Base-by-base conservation (phyloP, 1,284 basidiomycete genomes). In the Marasmius oreades region DNA sequence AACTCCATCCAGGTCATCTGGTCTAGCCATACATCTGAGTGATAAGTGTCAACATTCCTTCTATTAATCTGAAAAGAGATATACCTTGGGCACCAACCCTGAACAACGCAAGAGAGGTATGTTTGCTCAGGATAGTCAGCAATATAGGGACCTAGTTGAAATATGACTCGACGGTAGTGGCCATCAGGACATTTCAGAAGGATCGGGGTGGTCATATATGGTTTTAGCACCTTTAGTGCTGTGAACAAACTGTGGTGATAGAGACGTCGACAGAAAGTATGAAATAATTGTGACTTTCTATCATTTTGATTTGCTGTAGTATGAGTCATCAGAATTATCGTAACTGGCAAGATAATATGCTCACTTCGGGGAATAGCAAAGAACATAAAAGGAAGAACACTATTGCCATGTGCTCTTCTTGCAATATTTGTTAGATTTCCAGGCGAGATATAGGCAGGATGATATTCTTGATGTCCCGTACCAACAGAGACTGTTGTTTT, bases 401-500 rank as follows among this genome's bases (percentile, higher is more conserved):
- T 66, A 56, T 62, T 48, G 0, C 57, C 28, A 55, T 69, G 69
- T 18, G 61, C 58, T 18, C 51, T 56, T 1, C 63, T 24, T 6
- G 58, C 55, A 36, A 52, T 60, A 46, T 69, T 69, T 23, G 28
- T 26, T 2, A 71, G 16, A 43, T 67, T n/a, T n/a, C n/a, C n/a
- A n/a, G n/a, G n/a, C n/a, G n/a, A n/a, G n/a, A n/a, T n/a, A n/a
- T n/a, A n/a, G n/a, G n/a, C n/a, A n/a, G 68, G 69, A 34, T 70
- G 68, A 47, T 64, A 71, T 22, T 70, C 64, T 31, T 67, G 65
- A 24, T 74, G 64, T 0, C 73, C 65, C 0, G 72, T 74, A 2
- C 60, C 67, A 11, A 73, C 67, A 0, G 70, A 73, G 0, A 73
- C 66, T 0, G 68, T 71, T 0, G 68, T 75, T 48, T 75, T 75